A percentile compares a stretch with the other conserved stretches of the same genome.
These are phyloP conservation scores for Chalara sp. DNA, from an alignment of 2,329 filamentous ascomycete species.

Conservation along the genomic window DNA sequence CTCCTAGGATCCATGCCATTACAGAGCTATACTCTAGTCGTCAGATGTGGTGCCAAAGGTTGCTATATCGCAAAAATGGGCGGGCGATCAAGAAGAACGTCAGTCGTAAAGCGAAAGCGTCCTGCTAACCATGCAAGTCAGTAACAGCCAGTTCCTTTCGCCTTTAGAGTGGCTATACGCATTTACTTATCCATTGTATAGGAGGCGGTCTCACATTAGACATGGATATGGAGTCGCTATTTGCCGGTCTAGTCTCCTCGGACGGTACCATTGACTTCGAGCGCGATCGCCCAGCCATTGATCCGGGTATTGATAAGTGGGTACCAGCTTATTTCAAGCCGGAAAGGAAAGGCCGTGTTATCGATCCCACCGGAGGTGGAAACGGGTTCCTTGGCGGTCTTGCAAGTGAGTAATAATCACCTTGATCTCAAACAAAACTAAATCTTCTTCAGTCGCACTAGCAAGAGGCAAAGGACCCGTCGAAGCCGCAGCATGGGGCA, in stretches of 20 bases:
- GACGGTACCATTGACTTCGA: constrained; percentile 37
- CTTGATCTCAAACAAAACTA: too few relatives aligned
- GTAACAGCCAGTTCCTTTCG: neutral
- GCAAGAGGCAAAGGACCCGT: constrained; percentile 53
- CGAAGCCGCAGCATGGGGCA: constrained; percentile 71
- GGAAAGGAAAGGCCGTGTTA: constrained; percentile 42
- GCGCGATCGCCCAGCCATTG: constrained; percentile 47
- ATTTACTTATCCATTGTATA: neutral
- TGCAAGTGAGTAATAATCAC: constrained; percentile 18
- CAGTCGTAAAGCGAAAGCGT: constrained; percentile 13
- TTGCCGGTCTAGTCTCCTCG: constrained; percentile 50
- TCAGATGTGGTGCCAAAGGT: constrained; percentile 65
- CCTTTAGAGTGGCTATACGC: neutral
- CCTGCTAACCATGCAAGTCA: constrained; percentile 28
- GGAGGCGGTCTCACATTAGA: constrained; percentile 49
- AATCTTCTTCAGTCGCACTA: constrained; percentile 37
- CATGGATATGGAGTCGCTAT: constrained; percentile 56
- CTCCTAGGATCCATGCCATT: constrained; percentile 58
- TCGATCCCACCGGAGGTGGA: constrained; percentile 92
- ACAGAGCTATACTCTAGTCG: constrained; percentile 58
- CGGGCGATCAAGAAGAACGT: constrained; percentile 17
- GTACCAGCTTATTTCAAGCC: constrained; percentile 65
- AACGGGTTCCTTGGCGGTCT: constrained; percentile 76
- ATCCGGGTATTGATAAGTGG: constrained; percentile 57
- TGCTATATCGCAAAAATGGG: constrained; percentile 51